Evolutionary conservation across 768 basidiomycete genomes (phyloP).

Genomic region (Leccinum fibrillosum): DNA sequence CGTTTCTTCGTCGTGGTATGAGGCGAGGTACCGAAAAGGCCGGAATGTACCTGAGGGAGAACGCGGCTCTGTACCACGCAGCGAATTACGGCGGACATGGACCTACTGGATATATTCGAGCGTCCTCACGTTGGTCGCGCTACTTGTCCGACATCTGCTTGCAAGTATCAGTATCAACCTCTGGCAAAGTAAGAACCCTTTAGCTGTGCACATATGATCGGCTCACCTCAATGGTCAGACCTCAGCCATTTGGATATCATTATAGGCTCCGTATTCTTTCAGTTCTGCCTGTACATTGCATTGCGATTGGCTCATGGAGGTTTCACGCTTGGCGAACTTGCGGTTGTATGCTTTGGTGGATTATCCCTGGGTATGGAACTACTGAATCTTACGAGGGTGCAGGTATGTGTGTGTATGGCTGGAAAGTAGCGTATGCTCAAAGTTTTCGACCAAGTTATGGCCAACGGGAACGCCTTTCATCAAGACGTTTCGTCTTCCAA

Average conservation of each 20-base stretch:
- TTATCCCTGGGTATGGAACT: slow-evolving; percentile 85
- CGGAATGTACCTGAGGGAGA: slow-evolving; percentile 57
- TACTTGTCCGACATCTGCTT: slow-evolving; percentile 50
- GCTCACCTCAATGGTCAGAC: slow-evolving; percentile 44
- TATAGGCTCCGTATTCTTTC: slow-evolving; percentile 77
- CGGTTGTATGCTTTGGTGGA: slow-evolving; percentile 84
- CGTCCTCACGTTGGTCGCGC: slow-evolving; percentile 45
- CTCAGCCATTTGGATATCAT: slow-evolving; percentile 73
- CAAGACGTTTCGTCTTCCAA: slow-evolving; percentile 90
- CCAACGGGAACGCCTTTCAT: slow-evolving; percentile 78
- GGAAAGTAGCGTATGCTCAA: slow-evolving; percentile 1
- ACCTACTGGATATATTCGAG: slow-evolving; percentile 66
- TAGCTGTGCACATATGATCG: neutral
- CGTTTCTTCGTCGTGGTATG: slow-evolving; percentile 72
- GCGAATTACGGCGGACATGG: slow-evolving; percentile 59
- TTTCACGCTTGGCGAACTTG: slow-evolving; percentile 93
- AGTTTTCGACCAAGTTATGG: slow-evolving; percentile 55
- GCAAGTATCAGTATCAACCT: slow-evolving; percentile 43
- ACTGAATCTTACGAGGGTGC: slow-evolving; percentile 76
- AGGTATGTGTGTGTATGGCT: slow-evolving; percentile 45
- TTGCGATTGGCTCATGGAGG: slow-evolving; percentile 90
- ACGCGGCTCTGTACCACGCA: slow-evolving; percentile 72
- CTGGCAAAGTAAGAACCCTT: slow-evolving; percentile 63
- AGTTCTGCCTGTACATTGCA: slow-evolving; percentile 86
- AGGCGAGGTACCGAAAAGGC: slow-evolving; percentile 45